Conservation (phyloP, 139 green algal genomes). For the Chlorella vulgaris region DNA sequence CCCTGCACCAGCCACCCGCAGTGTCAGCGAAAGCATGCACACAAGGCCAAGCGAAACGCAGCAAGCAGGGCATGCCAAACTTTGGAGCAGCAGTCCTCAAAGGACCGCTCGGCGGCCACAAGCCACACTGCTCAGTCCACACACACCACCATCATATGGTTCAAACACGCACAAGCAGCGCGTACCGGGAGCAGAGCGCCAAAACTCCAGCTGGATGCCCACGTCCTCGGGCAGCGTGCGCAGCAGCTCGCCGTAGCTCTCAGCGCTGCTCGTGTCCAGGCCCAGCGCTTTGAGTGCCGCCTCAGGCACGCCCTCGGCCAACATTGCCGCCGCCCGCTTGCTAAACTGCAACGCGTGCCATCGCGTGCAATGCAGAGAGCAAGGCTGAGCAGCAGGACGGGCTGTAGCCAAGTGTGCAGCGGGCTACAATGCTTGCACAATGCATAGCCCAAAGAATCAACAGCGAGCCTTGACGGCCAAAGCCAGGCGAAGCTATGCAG, state of each 20-base stretch:
- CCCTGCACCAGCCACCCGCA: not conserved
- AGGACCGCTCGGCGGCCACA: too few relatives aligned
- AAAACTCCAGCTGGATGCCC: slow-evolving; percentile 29
- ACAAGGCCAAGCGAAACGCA: not conserved
- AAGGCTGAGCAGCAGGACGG: not conserved
- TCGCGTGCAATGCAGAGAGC: too few relatives aligned
- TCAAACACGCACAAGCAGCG: not conserved
- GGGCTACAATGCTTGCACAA: not conserved
- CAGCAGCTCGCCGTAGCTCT: slow-evolving; percentile 21
- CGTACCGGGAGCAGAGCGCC: slow-evolving; percentile 2
- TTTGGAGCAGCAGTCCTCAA: too few relatives aligned
- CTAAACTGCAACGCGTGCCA: slow-evolving; percentile 15
- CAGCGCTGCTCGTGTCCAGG: not conserved
- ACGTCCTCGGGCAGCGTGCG: slow-evolving; percentile 17
- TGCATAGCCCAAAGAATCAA: too few relatives aligned
- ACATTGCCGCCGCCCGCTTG: not conserved
- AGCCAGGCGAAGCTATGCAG: too few relatives aligned
- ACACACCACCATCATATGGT: too few relatives aligned
- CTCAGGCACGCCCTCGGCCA: not conserved
- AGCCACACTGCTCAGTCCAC: too few relatives aligned
- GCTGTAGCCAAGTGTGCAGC: not conserved
- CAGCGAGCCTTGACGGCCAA: too few relatives aligned
- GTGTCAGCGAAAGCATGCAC: not conserved
- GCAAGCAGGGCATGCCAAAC: too few relatives aligned
- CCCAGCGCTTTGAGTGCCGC: not conserved